A percentile compares a stretch with the other conserved stretches of the same genome.
Conservation (phyloP, 352 stramenopile genomes). For the Phytophthora boehmeriae region DNA sequence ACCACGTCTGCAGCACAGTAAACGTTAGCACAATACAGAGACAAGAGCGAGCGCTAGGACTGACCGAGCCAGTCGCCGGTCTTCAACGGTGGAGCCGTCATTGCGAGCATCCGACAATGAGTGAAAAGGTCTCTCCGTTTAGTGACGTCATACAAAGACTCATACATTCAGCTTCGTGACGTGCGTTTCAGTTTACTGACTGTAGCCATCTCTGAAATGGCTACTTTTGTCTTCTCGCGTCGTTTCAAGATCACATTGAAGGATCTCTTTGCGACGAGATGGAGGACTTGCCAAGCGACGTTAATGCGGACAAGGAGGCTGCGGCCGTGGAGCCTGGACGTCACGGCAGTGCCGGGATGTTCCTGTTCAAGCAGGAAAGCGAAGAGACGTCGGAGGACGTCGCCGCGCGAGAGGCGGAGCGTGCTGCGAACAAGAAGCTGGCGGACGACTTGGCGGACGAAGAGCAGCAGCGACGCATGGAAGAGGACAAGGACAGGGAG, state of each 20-base stretch:
- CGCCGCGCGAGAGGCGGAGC: conserved; percentile 40
- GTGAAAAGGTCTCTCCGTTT: no score
- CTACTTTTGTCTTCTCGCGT: conserved; percentile 11
- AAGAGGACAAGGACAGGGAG: conserved; percentile 57
- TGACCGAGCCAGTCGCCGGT: conserved; percentile 55
- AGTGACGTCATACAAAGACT: background rate
- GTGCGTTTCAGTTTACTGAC: background rate
- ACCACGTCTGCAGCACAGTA: conserved; percentile 48
- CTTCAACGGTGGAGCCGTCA: conserved; percentile 5
- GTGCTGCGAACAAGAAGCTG: conserved; percentile 57
- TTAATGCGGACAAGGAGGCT: background rate
- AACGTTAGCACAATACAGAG: no score
- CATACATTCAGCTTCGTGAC: background rate
- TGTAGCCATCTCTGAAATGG: conserved; percentile 17
- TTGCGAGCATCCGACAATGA: background rate
- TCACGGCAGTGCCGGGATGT: conserved; percentile 53
- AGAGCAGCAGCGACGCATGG: conserved; percentile 58
- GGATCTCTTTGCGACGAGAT: conserved; percentile 17
- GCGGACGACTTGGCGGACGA: conserved; percentile 60
- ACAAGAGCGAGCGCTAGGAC: background rate
- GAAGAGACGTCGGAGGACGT: conserved; percentile 52
- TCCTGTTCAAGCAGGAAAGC: conserved; percentile 56
- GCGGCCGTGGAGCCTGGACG: conserved; percentile 23
- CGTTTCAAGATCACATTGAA: conserved; percentile 17
- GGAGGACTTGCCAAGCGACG: conserved; percentile 10